These are phyloP conservation scores for Boletus eberwhitei DNA, from an alignment of 768 basidiomycete genomes.

Conservation along the genomic window DNA sequence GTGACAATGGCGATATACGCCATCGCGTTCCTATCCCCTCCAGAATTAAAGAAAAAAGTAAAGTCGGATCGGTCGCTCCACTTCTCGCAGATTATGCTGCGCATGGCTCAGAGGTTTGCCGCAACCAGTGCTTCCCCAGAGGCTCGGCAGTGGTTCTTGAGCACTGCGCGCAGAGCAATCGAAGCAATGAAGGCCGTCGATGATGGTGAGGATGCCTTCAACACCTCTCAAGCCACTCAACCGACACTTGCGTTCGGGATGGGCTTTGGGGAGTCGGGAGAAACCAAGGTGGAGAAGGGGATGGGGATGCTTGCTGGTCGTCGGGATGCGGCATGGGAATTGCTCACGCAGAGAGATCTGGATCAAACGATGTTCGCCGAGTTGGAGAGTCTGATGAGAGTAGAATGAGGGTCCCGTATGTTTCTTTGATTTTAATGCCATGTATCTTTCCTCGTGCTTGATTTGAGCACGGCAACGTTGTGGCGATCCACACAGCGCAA, in stretches of 20 bases:
- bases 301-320: slow-evolving; percentile 72
- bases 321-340: slow-evolving; percentile 66
- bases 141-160: slow-evolving; percentile 47
- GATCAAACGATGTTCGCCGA: slow-evolving; percentile 76
- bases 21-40: slow-evolving; percentile 78
- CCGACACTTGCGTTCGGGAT: slow-evolving; percentile 79
- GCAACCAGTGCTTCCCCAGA: slow-evolving; percentile 45
- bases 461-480: not conserved
- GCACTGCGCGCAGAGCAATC: slow-evolving; percentile 62
- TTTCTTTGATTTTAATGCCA: slow-evolving; percentile 7
- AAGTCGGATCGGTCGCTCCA: slow-evolving; percentile 65
- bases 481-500: slow-evolving; percentile 8
- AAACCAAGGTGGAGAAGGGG: slow-evolving; percentile 63
- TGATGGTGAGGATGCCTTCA: slow-evolving; percentile 71
- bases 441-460: not conserved
- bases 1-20: slow-evolving; percentile 80
- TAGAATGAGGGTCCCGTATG: slow-evolving; percentile 42
- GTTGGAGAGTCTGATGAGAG: slow-evolving; percentile 72
- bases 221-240: slow-evolving; percentile 54
- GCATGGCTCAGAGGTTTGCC: slow-evolving; percentile 66
- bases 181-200: slow-evolving; percentile 80
- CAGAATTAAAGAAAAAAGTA: slow-evolving; percentile 66
- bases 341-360: slow-evolving; percentile 68
- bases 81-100: slow-evolving; percentile 65
- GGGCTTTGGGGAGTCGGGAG: slow-evolving; percentile 75